Evolutionary conservation across 805 yeast species (phyloP).

Genomic region (Hanseniaspora vineae): DNA sequence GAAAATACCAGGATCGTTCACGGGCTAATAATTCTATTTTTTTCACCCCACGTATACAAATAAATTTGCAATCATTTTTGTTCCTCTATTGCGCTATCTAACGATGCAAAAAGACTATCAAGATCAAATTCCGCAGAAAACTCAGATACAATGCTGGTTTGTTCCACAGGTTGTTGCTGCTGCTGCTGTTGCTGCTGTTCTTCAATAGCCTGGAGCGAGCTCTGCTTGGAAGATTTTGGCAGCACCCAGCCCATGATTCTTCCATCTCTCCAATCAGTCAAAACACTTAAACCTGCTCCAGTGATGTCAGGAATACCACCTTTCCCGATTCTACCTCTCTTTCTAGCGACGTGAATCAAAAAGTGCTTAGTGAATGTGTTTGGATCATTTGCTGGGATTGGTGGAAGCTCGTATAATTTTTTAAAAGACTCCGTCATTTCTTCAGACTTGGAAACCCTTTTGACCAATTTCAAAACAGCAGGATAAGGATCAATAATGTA

Average conservation of each 20-base stretch:
- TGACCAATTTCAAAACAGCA: slow-evolving; percentile 65
- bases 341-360: slow-evolving; percentile 84
- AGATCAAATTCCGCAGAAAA: slow-evolving; percentile 95
- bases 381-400: slow-evolving; percentile 58
- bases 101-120: slow-evolving; percentile 54
- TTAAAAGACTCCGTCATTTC: slow-evolving; percentile 71
- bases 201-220: slow-evolving; percentile 13
- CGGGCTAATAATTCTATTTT: too few species aligned
- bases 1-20: background rate
- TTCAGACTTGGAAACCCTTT: slow-evolving; percentile 57
- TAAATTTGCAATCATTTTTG: background rate
- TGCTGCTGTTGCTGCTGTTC: slow-evolving; percentile 29
- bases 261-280: slow-evolving; percentile 97
- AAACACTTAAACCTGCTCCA: slow-evolving; percentile 68
- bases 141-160: slow-evolving; percentile 63
- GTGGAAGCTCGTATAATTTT: slow-evolving; percentile 63
- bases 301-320: slow-evolving; percentile 89
- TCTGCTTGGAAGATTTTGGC: slow-evolving; percentile 44
- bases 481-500: slow-evolving; percentile 73
- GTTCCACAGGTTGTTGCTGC: slow-evolving; percentile 30
- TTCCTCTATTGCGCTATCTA: slow-evolving; percentile 24
- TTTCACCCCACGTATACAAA: too few species aligned
- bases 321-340: slow-evolving; percentile 79
- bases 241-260: slow-evolving; percentile 82
- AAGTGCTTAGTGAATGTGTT: slow-evolving; percentile 75